Conservation (phyloP, 2,329 filamentous ascomycete species). For the Decorospora gaudefroyi region DNA sequence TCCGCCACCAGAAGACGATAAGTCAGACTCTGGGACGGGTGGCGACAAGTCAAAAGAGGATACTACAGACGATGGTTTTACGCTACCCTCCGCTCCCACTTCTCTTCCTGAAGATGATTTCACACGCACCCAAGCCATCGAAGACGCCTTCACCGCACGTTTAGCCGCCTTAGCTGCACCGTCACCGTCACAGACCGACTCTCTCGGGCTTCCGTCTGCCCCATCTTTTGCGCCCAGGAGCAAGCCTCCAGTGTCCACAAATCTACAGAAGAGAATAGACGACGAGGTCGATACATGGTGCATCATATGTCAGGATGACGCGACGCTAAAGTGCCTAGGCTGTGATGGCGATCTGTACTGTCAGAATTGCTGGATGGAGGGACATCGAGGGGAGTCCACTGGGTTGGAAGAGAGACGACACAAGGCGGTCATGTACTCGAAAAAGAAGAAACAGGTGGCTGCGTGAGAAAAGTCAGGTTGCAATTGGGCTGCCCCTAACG, state of each 20-base stretch:
- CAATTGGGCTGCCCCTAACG: too few relatives aligned
- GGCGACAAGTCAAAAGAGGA: conserved; percentile 8
- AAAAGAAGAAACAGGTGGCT: conserved; percentile 26
- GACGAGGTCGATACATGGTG: conserved; percentile 79
- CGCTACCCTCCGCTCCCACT: conserved; percentile 53
- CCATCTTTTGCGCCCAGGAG: conserved; percentile 51
- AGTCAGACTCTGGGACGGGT: conserved; percentile 13
- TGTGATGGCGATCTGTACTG: conserved; percentile 77
- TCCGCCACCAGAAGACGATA: conserved; percentile 24
- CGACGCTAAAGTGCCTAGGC: conserved; percentile 70
- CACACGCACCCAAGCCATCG: conserved; percentile 41
- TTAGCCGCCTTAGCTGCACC: conserved; percentile 52
- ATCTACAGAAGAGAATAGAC: conserved; percentile 59
- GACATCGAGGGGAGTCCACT: conserved; percentile 71
- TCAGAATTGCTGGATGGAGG: conserved; percentile 76
- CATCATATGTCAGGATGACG: conserved; percentile 79
- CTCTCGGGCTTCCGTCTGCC: conserved; percentile 52
- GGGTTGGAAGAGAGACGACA: conserved; percentile 73
- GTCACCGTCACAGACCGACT: conserved; percentile 34
- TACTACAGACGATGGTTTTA: conserved; percentile 22
- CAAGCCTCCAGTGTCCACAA: conserved; percentile 44
- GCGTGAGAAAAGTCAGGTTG: conserved; percentile 3
- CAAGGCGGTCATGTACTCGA: conserved; percentile 63
- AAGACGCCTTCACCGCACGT: conserved; percentile 53
- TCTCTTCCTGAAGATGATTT: conserved; percentile 35